A percentile compares a stretch with the other conserved stretches of the same genome.
Conservation (phyloP, 768 basidiomycete species). For the Trichaptum fuscoviolaceum region DNA sequence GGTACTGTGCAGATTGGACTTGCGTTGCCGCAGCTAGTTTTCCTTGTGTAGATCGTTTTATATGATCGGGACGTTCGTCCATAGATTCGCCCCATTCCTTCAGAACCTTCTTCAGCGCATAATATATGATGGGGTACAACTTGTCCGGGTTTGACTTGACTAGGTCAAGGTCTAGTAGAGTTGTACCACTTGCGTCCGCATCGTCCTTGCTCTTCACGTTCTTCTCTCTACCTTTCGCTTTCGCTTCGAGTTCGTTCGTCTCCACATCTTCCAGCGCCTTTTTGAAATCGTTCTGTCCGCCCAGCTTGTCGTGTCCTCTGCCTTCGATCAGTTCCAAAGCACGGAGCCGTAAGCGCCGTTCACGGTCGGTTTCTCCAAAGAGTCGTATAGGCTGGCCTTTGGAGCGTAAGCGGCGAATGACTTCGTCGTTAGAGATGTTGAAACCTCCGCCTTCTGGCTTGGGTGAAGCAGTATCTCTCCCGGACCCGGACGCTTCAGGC, state of each 20-base stretch:
- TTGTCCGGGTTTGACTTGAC: constrained; percentile 92
- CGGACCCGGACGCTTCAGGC: constrained; percentile 27
- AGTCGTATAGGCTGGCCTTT: constrained; percentile 94
- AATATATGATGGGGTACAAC: constrained; percentile 95
- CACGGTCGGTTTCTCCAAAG: constrained; percentile 95
- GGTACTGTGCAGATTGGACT: constrained; percentile 90
- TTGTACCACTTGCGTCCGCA: constrained; percentile 35
- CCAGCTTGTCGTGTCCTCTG: constrained; percentile 70
- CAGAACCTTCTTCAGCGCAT: constrained; percentile 84
- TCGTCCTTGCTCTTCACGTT: constrained; percentile 59
- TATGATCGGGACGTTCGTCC: constrained; percentile 85
- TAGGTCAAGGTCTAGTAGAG: constrained; percentile 71
- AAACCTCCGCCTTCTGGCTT: constrained; percentile 39
- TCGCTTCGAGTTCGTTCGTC: constrained; percentile 62
- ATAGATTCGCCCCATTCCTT: constrained; percentile 97
- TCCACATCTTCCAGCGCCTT: constrained; percentile 86
- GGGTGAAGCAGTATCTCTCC: constrained; percentile 37
- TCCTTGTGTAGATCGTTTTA: constrained; percentile 87
- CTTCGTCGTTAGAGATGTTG: constrained; percentile 93
- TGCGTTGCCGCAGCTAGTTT: constrained; percentile 94
- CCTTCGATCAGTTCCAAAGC: constrained; percentile 96
- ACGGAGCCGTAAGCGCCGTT: constrained; percentile 80
- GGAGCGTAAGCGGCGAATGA: constrained; percentile 77
- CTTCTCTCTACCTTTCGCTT: constrained; percentile 41
- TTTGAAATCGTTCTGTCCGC: constrained; percentile 94